Conservation (phyloP, 179 eudicot genomes). For the Kewa caespitosa region DNA sequence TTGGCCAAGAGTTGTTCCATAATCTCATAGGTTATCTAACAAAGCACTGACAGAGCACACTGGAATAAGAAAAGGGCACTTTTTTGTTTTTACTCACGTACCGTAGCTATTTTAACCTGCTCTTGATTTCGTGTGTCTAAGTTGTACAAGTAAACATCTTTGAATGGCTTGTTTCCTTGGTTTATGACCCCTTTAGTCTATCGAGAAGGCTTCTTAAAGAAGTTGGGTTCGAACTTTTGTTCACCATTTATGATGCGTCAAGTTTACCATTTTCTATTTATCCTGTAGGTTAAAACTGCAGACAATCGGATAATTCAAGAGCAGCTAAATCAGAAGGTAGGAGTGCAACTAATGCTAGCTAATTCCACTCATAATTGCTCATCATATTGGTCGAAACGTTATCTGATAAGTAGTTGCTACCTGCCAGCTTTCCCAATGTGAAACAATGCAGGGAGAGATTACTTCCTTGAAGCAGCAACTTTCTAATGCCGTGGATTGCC, state of each 20-base stretch:
- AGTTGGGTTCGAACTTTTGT: not conserved
- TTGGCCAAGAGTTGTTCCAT: not conserved
- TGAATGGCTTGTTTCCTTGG: no score
- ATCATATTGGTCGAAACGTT: not conserved
- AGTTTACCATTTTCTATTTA: not conserved
- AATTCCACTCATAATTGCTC: not conserved
- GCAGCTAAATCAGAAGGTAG: conserved; percentile 89
- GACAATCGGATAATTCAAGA: conserved; percentile 96
- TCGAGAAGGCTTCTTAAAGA: not conserved
- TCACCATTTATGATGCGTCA: not conserved
- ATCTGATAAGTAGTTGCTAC: conserved; percentile 13
- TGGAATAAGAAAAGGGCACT: not conserved
- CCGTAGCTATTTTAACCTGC: no score
- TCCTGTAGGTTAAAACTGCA: conserved; percentile 75
- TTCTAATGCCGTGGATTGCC: conserved; percentile 49
- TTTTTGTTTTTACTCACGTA: no score
- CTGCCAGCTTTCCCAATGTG: conserved; percentile 70
- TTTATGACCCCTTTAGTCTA: no score
- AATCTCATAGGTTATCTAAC: not conserved
- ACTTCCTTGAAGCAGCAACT: conserved; percentile 69
- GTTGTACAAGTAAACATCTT: no score
- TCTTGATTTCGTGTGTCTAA: no score
- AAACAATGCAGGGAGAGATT: conserved; percentile 64
- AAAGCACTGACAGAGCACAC: not conserved
- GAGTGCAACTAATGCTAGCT: conserved; percentile 5